Base-by-base conservation (phyloP, 2,329 filamentous ascomycete species). In the Bertia moriformis region DNA sequence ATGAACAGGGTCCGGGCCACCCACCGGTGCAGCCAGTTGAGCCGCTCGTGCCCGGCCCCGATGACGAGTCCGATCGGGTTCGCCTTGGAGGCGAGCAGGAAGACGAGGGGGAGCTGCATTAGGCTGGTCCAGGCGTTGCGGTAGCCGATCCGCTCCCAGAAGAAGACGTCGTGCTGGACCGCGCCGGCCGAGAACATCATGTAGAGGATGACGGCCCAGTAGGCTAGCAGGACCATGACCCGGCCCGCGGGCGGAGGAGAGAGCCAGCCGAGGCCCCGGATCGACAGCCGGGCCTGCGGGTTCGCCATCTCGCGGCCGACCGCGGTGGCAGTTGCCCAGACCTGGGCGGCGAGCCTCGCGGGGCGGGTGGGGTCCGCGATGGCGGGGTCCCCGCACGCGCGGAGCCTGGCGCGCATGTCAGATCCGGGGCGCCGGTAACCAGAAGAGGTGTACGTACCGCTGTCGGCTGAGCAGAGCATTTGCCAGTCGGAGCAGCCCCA, bases 11-110 rank as follows among this genome's bases (percentile, higher is more conserved):
- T 79, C 42, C 80, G 68, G 3, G 73, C 76, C 7, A 78, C 71
- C 79, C 80, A 85, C 43, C 80, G 69, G 49, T 85, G 80, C 39
- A 83, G 56, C 79, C 79, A 84, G 52, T 82, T 83, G 42, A 84
- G 60, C 5, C 75, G 67, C 56, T 84, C 79, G 49, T 83, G 74
- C 43, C 76, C 75, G 7, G 69, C 66, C 10, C 78, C 79, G 3
- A 69, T 65, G 18, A 84, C 56, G 39, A 66, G 61, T 1, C 72
- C 76, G n/a, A 83, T 57, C 15, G 73, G 49, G 44, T 64, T 76
- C 43, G 67, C 63, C 50, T 78, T 77, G 44, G 69, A 69, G 18
- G 72, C 66, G 13, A 82, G 63, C 2, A 82, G 60, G 47, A 74
- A 79, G 7, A 81, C 59, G 15, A 82, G 59, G 0, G 77, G 77